Percentiles rank a stretch among this genome's conserved stretches.
Evolutionary conservation across 225 moss, liverwort and hornwort species (phyloP).

Genomic region (Ulota crispa): DNA sequence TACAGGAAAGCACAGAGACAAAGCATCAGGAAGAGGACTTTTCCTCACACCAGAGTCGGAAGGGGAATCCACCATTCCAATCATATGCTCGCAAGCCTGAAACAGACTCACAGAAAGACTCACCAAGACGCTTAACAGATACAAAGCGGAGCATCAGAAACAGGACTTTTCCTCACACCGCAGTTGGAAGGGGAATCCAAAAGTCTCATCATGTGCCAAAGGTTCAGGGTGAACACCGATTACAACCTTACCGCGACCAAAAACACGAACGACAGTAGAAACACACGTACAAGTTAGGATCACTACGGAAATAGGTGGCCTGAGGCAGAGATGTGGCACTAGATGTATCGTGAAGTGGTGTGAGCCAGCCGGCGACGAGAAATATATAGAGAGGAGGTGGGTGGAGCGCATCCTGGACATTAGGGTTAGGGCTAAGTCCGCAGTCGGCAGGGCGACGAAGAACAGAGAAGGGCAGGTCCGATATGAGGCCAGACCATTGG

Average conservation of each 20-base stretch:
- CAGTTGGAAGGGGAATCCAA: constrained; percentile 75
- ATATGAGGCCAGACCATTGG: too few relatives aligned
- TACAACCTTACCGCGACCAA: rapidly evolving
- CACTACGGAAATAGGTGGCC: rapidly evolving
- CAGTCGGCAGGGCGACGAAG: neutral
- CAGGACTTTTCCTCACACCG: constrained; percentile 62
- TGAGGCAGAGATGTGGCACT: rapidly evolving
- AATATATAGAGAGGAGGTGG: neutral
- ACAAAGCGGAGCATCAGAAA: constrained; percentile 48
- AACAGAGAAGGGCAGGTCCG: too few relatives aligned
- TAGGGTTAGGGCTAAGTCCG: constrained; percentile 18
- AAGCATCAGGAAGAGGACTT: constrained; percentile 69
- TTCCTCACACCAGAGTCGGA: constrained; percentile 56
- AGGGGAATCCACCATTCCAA: constrained; percentile 67
- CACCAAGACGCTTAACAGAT: neutral
- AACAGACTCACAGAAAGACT: neutral
- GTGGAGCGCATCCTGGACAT: neutral
- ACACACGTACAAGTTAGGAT: rapidly evolving
- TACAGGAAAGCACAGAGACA: rapidly evolving
- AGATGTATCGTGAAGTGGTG: rapidly evolving
- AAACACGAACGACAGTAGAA: rapidly evolving
- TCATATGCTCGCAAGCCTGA: constrained; percentile 37
- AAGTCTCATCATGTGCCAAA: constrained; percentile 54
- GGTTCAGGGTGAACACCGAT: too few relatives aligned
- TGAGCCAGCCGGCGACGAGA: rapidly evolving